These are phyloP conservation scores for Curvularia sp. DNA, from an alignment of 2,329 filamentous ascomycete species.

Conservation along the genomic window DNA sequence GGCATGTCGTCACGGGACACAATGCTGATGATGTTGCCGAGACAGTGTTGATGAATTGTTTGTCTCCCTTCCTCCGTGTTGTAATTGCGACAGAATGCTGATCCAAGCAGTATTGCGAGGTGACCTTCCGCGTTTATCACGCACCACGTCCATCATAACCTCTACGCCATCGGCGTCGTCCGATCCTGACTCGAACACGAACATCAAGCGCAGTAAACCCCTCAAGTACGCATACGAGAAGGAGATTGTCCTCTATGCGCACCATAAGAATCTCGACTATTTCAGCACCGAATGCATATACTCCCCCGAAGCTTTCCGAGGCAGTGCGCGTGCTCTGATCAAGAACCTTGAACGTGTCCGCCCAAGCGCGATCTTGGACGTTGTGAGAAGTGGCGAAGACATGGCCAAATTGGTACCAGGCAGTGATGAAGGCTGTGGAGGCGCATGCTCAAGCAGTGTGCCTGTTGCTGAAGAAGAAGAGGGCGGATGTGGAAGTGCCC, in stretches of 20 bases:
- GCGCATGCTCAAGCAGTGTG: conserved; percentile 39
- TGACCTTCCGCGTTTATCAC: conserved; percentile 83
- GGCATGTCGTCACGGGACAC: conserved; percentile 95
- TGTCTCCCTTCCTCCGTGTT: conserved; percentile 8
- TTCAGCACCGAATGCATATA: conserved; percentile 99
- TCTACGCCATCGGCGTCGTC: conserved; percentile 62
- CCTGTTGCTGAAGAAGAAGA: conserved; percentile 63
- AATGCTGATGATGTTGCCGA: conserved; percentile 98
- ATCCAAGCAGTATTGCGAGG: conserved; percentile 71
- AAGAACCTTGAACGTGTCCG: conserved; percentile 94
- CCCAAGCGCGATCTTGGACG: conserved; percentile 92
- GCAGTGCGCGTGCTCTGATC: conserved; percentile 87
- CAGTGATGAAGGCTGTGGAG: conserved; percentile 48
- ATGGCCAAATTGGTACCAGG: conserved; percentile 86
- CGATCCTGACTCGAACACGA: conserved; percentile 64
- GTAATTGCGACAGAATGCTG: conserved; percentile 2
- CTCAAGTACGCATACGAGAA: conserved; percentile 99
- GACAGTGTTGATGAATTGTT: conserved; percentile 92
- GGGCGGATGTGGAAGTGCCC: conserved; percentile 78
- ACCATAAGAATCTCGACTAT: conserved; percentile 96
- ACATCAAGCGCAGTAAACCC: conserved; percentile 94
- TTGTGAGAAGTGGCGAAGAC: conserved; percentile 93
- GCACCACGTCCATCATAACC: conserved; percentile 89
- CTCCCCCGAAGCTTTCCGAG: conserved; percentile 94
- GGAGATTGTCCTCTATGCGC: conserved; percentile 96